Conservation (phyloP, 2,329 filamentous ascomycete genomes). For the Cordyceps cateniannulata region DNA sequence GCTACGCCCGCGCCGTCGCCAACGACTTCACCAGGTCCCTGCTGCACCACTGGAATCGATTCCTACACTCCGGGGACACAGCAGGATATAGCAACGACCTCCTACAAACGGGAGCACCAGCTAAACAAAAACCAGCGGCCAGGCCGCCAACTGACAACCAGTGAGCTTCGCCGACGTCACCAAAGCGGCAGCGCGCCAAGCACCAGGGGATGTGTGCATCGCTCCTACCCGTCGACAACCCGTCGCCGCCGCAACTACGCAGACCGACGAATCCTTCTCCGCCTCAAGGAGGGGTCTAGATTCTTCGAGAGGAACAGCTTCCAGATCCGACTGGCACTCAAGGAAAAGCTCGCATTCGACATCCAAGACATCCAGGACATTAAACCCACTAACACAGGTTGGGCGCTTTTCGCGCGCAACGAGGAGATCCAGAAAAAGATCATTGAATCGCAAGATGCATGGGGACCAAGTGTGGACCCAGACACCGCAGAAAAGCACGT, state of each 20-base stretch:
- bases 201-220: background rate
- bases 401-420: too few species aligned
- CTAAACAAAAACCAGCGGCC: background rate
- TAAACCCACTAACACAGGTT: too few species aligned
- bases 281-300: background rate
- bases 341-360: background rate
- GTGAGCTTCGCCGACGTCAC: background rate
- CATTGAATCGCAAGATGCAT: too few species aligned
- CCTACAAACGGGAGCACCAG: background rate
- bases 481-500: too few species aligned
- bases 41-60: background rate
- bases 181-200: background rate
- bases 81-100: background rate
- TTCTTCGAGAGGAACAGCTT: background rate
- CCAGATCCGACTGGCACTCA: background rate
- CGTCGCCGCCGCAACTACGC: background rate
- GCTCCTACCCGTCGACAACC: background rate
- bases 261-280: background rate
- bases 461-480: too few species aligned
- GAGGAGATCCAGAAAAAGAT: too few species aligned
- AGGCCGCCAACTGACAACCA: background rate
- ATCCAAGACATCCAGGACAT: too few species aligned
- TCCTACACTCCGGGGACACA: background rate
- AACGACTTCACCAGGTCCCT: background rate
- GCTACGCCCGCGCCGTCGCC: background rate